These are phyloP conservation scores for Croton laevigatus DNA, from an alignment of 441 rosid genomes.

Conservation along the genomic window DNA sequence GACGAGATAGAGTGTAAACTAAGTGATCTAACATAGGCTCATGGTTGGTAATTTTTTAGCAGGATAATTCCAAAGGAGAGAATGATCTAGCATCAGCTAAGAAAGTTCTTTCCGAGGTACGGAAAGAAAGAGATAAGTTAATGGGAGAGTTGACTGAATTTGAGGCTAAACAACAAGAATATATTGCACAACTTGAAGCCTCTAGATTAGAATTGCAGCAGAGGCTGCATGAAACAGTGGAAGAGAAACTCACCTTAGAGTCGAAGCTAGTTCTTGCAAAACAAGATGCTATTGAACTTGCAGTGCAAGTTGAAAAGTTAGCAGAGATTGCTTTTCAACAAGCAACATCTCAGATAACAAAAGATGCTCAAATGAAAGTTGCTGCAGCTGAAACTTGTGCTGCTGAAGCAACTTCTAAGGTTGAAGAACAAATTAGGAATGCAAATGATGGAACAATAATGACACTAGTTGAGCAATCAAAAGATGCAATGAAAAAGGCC, in stretches of 20 bases:
- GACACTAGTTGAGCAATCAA: constrained; percentile 44
- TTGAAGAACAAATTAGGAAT: constrained; percentile 41
- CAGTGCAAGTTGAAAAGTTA: constrained; percentile 47
- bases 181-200: constrained; percentile 38
- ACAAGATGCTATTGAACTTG: constrained; percentile 48
- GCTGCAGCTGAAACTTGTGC: constrained; percentile 47
- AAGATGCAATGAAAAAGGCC: constrained; percentile 42
- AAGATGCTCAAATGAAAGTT: constrained; percentile 41
- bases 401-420: constrained; percentile 37
- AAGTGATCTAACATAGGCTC: constrained; percentile 11
- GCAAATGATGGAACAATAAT: constrained; percentile 39
- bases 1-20: neutral
- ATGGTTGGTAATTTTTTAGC: constrained; percentile 19
- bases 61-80: constrained; percentile 30
- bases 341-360: constrained; percentile 38
- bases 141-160: constrained; percentile 38
- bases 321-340: constrained; percentile 45
- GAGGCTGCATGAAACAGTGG: constrained; percentile 38
- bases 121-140: constrained; percentile 39
- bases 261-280: constrained; percentile 45
- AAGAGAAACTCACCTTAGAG: constrained; percentile 37
- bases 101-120: constrained; percentile 40
- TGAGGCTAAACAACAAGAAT: constrained; percentile 39
- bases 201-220: constrained; percentile 36
- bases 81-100: constrained; percentile 27